phyloP scores from a whole-genome alignment of 352 stramenopile species.

The Peronospora destructor region DNA sequence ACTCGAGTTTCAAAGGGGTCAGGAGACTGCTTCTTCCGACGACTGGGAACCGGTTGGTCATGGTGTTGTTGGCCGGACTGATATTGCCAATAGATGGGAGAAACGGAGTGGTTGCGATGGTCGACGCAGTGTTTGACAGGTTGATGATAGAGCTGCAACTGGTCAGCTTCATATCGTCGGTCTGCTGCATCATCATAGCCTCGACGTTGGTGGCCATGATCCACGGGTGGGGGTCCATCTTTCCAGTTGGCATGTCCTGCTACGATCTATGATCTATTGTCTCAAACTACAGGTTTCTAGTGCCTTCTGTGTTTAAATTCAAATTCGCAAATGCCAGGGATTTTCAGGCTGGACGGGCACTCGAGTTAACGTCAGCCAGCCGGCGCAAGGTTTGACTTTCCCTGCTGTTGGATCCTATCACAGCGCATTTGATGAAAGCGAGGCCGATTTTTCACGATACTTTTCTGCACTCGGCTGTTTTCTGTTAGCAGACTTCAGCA shows the following conservation, averaged over 20 bases:
- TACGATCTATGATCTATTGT: neutral
- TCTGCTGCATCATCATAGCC: slow-evolving; percentile 7
- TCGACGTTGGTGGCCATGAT: slow-evolving; percentile 14
- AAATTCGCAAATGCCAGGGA: slow-evolving; percentile 28
- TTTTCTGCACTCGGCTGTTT: slow-evolving; percentile 30
- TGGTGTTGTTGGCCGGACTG: slow-evolving; percentile 41
- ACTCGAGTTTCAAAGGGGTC: slow-evolving; percentile 37
- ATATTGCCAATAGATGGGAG: slow-evolving; percentile 39
- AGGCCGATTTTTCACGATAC: slow-evolving; percentile 18
- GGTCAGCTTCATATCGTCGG: slow-evolving; percentile 23
- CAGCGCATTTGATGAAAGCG: slow-evolving; percentile 26
- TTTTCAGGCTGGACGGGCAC: slow-evolving; percentile 3
- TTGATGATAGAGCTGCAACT: slow-evolving; percentile 21
- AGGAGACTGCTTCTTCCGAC: slow-evolving; percentile 22
- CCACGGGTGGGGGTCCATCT: slow-evolving; percentile 25
- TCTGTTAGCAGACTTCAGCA: slow-evolving; percentile 10
- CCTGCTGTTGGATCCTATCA: slow-evolving; percentile 23
- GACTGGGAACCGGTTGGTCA: slow-evolving; percentile 19
- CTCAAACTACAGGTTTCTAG: slow-evolving; percentile 1
- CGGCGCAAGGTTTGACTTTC: slow-evolving; percentile 26
- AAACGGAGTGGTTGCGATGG: slow-evolving; percentile 18
- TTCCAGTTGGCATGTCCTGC: slow-evolving; percentile 18
- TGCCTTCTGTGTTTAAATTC: slow-evolving; percentile 16
- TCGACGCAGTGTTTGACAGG: slow-evolving; percentile 17
- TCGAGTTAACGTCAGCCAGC: slow-evolving; percentile 22